A percentile compares a stretch with the other conserved stretches of the same genome.
phyloP scores from a whole-genome alignment of 2,329 filamentous ascomycete species.

The Clonostachys rosea region DNA sequence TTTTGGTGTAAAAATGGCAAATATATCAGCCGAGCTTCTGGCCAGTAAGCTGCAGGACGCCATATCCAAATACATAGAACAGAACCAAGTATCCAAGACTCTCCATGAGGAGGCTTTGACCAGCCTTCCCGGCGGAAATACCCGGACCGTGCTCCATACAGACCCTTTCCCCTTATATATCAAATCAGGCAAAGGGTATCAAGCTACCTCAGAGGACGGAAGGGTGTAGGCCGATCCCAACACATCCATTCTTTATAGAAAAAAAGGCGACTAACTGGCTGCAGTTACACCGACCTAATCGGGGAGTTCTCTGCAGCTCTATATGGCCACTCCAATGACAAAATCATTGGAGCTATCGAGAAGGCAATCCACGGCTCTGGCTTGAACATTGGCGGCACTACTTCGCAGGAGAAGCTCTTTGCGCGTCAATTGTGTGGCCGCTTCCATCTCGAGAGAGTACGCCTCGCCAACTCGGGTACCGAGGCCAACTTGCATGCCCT shows the following conservation, averaged over 20 bases:
- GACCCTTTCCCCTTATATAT: conserved; percentile 37
- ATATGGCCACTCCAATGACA: conserved; percentile 59
- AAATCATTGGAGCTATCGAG: conserved; percentile 42
- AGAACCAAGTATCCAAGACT: conserved; percentile 28
- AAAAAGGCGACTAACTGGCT: background rate
- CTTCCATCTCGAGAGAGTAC: conserved; percentile 49
- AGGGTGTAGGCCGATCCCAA: too few relatives aligned
- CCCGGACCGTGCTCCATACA: conserved; percentile 35
- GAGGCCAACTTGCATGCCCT: conserved; percentile 60
- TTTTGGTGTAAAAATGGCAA: too few relatives aligned
- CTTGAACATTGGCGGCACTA: conserved; percentile 50
- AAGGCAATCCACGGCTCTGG: conserved; percentile 38
- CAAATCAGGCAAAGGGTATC: conserved; percentile 24
- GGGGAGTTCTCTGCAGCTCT: conserved; percentile 62
- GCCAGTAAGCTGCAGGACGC: too few relatives aligned
- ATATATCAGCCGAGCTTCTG: too few relatives aligned
- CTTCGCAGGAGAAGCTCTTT: conserved; percentile 42
- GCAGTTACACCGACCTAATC: conserved; percentile 53
- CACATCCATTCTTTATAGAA: too few relatives aligned
- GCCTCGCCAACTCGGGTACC: conserved; percentile 63
- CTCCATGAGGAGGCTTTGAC: conserved; percentile 29
- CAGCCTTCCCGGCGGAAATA: conserved; percentile 39
- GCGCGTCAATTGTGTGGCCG: conserved; percentile 47
- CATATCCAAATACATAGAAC: conserved; percentile 14
- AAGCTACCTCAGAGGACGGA: conserved; percentile 33